Percentiles rank a stretch among this genome's conserved stretches.
These are phyloP conservation scores for Starmera pachycereana DNA, from an alignment of 805 yeast genomes.

Conservation along the genomic window DNA sequence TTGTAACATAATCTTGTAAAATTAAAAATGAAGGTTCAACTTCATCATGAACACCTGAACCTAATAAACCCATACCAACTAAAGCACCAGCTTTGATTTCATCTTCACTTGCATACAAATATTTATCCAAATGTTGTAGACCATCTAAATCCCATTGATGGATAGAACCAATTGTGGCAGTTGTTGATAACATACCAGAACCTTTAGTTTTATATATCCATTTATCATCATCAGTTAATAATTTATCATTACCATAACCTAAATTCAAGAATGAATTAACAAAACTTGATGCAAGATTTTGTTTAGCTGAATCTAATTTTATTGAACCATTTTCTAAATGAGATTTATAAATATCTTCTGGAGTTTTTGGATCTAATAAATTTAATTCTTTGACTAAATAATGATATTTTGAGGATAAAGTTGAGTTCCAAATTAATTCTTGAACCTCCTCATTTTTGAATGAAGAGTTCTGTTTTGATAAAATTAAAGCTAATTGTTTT, in stretches of 20 bases:
- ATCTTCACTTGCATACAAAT: constrained; percentile 73
- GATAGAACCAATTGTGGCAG: constrained; percentile 85
- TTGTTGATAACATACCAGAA: constrained; percentile 81
- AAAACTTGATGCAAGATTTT: constrained; percentile 88
- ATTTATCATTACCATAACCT: constrained; percentile 83
- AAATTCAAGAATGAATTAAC: constrained; percentile 86
- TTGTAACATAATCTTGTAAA: constrained; percentile 72
- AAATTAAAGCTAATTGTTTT: constrained; percentile 83
- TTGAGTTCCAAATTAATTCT: constrained; percentile 73
- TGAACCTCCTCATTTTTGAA: constrained; percentile 70
- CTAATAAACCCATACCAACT: constrained; percentile 87
- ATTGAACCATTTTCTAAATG: constrained; percentile 66
- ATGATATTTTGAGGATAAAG: constrained; percentile 66
- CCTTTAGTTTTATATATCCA: constrained; percentile 94
- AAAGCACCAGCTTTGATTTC: constrained; percentile 95
- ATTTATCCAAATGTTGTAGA: constrained; percentile 80
- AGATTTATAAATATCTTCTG: constrained; percentile 89
- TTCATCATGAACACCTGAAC: constrained; percentile 91
- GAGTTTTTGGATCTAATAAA: constrained; percentile 79
- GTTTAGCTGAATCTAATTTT: constrained; percentile 82
- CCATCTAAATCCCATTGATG: constrained; percentile 93
- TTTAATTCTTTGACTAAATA: constrained; percentile 83
- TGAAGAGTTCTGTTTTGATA: constrained; percentile 79
- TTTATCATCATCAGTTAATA: constrained; percentile 64
- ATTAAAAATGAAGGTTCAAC: constrained; percentile 86